Evolutionary conservation across 768 basidiomycete species (phyloP), one percentile per base, ranked within the genome.

Genomic region (Rhizopogon vulgaris): DNA sequence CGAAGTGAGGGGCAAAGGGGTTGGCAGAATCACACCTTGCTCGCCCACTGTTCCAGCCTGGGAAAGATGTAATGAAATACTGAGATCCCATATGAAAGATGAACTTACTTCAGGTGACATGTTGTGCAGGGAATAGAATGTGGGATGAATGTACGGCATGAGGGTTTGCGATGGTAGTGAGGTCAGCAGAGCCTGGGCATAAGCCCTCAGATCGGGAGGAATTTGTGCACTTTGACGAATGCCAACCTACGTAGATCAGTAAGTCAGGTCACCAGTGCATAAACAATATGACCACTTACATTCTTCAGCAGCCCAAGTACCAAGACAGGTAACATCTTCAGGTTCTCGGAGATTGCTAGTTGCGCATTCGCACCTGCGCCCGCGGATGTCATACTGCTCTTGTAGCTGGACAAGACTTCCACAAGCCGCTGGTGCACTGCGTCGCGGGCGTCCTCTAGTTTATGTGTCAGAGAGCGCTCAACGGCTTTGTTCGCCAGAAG

Each of bases 141-240:
- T 80, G 3, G 96, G 94, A 70, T 98, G 90, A 58, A 98, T 80
- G 69, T 96, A 98, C 0, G 96, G 93, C 52, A 98, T 77, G 45
- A 99, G 80, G 8, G 86, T 69, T 74, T 99, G 91, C 3, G 92
- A 86, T 0, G 96, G 96, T 46, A 98, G 68, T 7, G 94, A 90
- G 1, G 91, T 91, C 59, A 98, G 76, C 34, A 99, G 72, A 6
- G 87, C 87, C 69, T 97, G 94, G 1, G 96, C 91, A 63, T 98
- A 98, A 9, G 94, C 89, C 58, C 96, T 78, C 46, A 99, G 84
- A 71, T 99, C 96, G 8, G 95, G 90, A 32, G 95, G 94, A 66
- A 99, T 98, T 64, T 94, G 92, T 3, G 91, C 84, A 70, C 94
- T 97, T 75, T 97, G 94, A 50, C 96, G 83, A 48, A 98, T 77